Evolutionary conservation across 768 basidiomycete species (phyloP).

Genomic region (Jaapia argillacea): DNA sequence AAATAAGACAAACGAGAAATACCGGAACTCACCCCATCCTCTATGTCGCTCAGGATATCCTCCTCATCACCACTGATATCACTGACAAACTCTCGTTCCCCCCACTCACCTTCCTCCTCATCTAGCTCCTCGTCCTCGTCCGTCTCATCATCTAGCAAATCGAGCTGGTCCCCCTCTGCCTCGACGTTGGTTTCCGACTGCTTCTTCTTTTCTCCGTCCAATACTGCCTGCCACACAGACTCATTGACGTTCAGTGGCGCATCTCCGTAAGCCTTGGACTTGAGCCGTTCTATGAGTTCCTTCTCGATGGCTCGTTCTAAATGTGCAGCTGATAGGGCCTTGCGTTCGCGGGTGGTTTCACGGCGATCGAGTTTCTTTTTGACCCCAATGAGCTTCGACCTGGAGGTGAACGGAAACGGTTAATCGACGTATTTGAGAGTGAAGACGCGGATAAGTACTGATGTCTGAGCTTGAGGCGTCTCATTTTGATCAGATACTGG

Average conservation of each 20-base stretch:
- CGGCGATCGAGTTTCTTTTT: constrained; percentile 96
- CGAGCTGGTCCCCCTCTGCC: constrained; percentile 37
- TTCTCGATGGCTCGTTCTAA: constrained; percentile 93
- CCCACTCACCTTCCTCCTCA: constrained; percentile 39
- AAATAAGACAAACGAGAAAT: not conserved
- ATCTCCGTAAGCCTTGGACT: constrained; percentile 96
- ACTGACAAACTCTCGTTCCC: constrained; percentile 47
- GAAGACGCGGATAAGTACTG: constrained; percentile 43
- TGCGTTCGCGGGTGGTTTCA: constrained; percentile 87
- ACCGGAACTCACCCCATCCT: constrained; percentile 39
- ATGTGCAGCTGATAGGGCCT: constrained; percentile 92
- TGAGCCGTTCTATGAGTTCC: constrained; percentile 90
- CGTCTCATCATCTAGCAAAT: constrained; percentile 46
- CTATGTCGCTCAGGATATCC: constrained; percentile 64
- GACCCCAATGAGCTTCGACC: constrained; percentile 87
- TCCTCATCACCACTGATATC: constrained; percentile 46
- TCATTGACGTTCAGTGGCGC: constrained; percentile 98
- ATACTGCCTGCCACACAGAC: constrained; percentile 85
- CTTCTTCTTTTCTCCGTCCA: constrained; percentile 62
- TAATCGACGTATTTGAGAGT: not conserved
- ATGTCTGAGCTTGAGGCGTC: constrained; percentile 75
- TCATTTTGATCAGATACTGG: constrained; percentile 98
- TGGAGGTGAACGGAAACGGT: constrained; percentile 25
- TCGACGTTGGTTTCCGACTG: constrained; percentile 29
- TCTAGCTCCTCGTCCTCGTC: constrained; percentile 42